Evolutionary conservation across 306 rosid genomes (phyloP), one percentile per base, ranked within the genome.

Genomic region (Argentina anserina): DNA sequence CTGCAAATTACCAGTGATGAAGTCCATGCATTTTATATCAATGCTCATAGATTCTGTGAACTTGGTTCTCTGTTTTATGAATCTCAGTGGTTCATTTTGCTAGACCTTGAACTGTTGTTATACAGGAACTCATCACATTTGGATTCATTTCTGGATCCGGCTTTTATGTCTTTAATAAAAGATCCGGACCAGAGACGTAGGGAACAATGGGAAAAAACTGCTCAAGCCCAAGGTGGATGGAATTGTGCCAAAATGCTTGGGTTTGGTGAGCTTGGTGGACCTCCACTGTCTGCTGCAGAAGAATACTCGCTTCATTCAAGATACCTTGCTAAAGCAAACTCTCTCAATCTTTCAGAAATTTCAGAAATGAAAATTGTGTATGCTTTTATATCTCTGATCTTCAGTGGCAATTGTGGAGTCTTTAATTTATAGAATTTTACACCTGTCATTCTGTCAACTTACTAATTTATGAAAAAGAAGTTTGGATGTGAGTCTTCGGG

Each of bases 181-280:
- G 97, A 94, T 83, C 99, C 99, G 29, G 99, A 94, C 80, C 89
- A 91, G 86, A 89, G 96, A 81, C 99, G 93, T 75, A 83, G 81
- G 75, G 99, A 94, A 81, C 99, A 89, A 67, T 94, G 97, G 99
- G 97, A 91, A 85, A 91, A 90, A 82, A 91, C 93, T 71, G 95
- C 92, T 78, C 95, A 89, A 77, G 96, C 97, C 60, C 95, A 87
- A 76, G 77, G 86, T 66, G 83, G 99, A 60, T 94, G 94, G 95
- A 89, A 84, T 83, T 88, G 82, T 74, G 84, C 90, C 67, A 94
- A 81, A 69, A 50, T 94, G 79, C 93, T 94, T 70, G 99, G 99
- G 75, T 84, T 94, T 40, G 99, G 97, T 80, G 91, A 92, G 33
- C 85, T 94, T 74, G 96, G 97, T 59, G 89, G 83, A 55, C 89